Base-by-base conservation (phyloP, 108 stramenopile species). In the Cylindrotheca closterium region DNA sequence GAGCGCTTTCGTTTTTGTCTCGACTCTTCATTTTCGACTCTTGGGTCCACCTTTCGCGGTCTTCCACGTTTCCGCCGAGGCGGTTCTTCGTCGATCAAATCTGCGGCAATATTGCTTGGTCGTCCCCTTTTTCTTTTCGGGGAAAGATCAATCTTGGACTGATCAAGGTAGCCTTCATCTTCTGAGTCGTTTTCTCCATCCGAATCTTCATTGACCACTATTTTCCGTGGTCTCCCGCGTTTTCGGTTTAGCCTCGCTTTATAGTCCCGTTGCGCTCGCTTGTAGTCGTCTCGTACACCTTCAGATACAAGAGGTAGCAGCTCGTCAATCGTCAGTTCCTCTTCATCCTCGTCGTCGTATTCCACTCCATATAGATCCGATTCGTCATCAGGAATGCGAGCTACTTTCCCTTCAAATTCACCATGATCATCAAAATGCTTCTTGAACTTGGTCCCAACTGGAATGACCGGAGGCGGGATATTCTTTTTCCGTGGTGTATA, bases 271-370 rank as follows among this genome's bases (percentile, higher is more conserved):
- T 37, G 29, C 15, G 58, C 18, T 37, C 3, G 22, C 4, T 51
- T 23, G 21, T 51, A 23, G 5, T 22, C 58, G 17, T 8, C 8
- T 22, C 22, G 23, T 22, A 55, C 25, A 3, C 15, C 32, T 37
- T 10, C 34, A 21, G 58, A 4, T n/a, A n/a, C 31, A 15, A 58
- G n/a, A 7, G 58, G 10, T 33, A 34, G 33, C 25, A 64, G 1
- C 24, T 64, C 63, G 10, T 31, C 21, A 32, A n/a, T 12, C 30
- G 48, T 33, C 18, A 64, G 29, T 5, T 64, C 63, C 31, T 64
- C 63, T 7, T 32, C 28, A 23, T 64, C 63, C 1, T 33, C 52
- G 25, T 64, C 63, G 17, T 54, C 63, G 32, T 64, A 64, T 3
- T 53, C 52, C 0, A 54, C 63, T 24, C 37, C 18, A 37, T 54